These are phyloP conservation scores for Myriosclerotinia duriaeana DNA, from an alignment of 2,329 filamentous ascomycete genomes.

Conservation along the genomic window DNA sequence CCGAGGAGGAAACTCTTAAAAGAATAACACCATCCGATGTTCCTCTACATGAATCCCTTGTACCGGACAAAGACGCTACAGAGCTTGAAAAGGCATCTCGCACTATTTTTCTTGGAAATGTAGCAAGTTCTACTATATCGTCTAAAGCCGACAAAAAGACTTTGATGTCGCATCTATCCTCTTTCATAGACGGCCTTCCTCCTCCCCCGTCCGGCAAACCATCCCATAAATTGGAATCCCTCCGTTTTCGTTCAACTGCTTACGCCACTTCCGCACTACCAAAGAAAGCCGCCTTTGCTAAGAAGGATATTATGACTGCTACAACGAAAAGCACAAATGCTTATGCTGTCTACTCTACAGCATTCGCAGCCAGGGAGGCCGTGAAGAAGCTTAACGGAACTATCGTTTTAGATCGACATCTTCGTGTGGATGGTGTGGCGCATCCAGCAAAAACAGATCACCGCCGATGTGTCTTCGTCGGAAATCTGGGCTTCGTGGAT, in stretches of 20 bases:
- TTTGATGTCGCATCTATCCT: conserved; percentile 73
- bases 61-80: conserved; percentile 52
- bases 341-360: conserved; percentile 83
- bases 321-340: conserved; percentile 94
- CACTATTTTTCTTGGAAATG: conserved; percentile 91
- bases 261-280: conserved; percentile 76
- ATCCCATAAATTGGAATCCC: conserved; percentile 77
- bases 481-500: conserved; percentile 94
- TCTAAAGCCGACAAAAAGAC: conserved; percentile 79
- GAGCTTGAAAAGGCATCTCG: conserved; percentile 83
- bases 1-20: conserved; percentile 34
- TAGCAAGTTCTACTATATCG: conserved; percentile 77
- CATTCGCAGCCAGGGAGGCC: conserved; percentile 72
- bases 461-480: conserved; percentile 90
- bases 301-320: conserved; percentile 82
- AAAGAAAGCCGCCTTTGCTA: conserved; percentile 92
- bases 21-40: conserved; percentile 46
- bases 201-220: conserved; percentile 47
- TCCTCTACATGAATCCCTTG: conserved; percentile 55
- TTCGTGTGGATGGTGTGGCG: conserved; percentile 87
- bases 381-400: conserved; percentile 78
- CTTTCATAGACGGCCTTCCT: conserved; percentile 61
- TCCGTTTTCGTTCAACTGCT: conserved; percentile 91
- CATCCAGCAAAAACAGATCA: conserved; percentile 82
- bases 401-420: conserved; percentile 78